These are phyloP conservation scores for Syzygium oleosum DNA, from an alignment of 345 rosid species.

Conservation along the genomic window DNA sequence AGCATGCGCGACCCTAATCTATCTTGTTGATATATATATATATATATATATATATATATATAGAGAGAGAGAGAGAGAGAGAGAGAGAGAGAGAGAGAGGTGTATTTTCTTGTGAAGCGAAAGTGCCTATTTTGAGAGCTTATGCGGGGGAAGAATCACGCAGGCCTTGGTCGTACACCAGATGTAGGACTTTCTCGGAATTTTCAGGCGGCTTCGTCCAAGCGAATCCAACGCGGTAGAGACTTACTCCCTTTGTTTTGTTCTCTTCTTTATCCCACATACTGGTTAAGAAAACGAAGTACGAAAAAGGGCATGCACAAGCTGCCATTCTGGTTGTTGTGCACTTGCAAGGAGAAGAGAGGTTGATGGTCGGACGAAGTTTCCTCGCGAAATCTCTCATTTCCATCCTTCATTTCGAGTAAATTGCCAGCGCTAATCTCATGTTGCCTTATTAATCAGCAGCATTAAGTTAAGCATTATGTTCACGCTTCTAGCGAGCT, in stretches of 20 bases:
- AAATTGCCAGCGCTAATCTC: not conserved
- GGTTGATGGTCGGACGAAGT: not conserved
- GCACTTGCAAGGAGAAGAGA: not conserved
- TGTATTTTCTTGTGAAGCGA: not conserved
- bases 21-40: not conserved
- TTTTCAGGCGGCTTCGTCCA: conserved; percentile 11
- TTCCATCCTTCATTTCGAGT: not conserved
- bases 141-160: not conserved
- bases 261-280: not conserved
- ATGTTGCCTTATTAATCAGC: not conserved
- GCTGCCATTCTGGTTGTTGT: not conserved
- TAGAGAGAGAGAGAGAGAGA: not conserved
- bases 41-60: too few relatives aligned
- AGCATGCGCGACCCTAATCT: not conserved
- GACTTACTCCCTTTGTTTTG: not conserved
- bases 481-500: not conserved
- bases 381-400: not conserved
- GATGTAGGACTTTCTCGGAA: conserved; percentile 19
- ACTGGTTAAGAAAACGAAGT: not conserved
- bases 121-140: not conserved
- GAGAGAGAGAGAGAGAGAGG: not conserved
- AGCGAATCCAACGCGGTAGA: not conserved
- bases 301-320: not conserved
- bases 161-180: not conserved
- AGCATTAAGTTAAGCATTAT: not conserved